These are phyloP conservation scores for Corynespora cassiicola DNA, from an alignment of 2,329 filamentous ascomycete species.

Conservation along the genomic window DNA sequence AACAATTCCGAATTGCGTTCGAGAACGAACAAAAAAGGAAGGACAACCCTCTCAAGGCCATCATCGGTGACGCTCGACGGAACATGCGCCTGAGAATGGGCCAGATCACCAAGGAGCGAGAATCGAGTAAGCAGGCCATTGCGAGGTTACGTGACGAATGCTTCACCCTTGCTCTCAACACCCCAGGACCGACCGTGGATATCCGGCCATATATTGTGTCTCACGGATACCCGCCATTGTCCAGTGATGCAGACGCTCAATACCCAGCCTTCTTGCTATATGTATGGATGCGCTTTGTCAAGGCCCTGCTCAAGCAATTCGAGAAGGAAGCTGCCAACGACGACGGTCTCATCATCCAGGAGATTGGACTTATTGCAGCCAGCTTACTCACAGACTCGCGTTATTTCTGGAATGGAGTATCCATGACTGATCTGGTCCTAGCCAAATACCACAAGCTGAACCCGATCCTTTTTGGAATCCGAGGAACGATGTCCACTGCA, in stretches of 20 bases:
- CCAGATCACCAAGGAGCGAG: constrained; percentile 38
- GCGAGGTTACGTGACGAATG: constrained; percentile 34
- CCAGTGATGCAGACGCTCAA: constrained; percentile 42
- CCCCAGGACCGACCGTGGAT: constrained; percentile 38
- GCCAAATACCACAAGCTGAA: constrained; percentile 83
- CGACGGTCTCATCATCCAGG: constrained; percentile 65
- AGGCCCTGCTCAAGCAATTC: constrained; percentile 71
- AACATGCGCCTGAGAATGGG: constrained; percentile 38
- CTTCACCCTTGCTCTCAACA: constrained; percentile 30
- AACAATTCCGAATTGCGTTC: constrained; percentile 41
- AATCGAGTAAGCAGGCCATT: constrained; percentile 34
- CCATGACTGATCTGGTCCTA: constrained; percentile 82
- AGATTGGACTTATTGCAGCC: constrained; percentile 78
- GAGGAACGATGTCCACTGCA: constrained; percentile 74
- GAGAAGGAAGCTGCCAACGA: constrained; percentile 46
- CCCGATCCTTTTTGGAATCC: constrained; percentile 84
- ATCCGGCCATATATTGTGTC: constrained; percentile 45
- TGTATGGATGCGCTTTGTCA: constrained; percentile 77
- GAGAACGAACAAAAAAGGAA: constrained; percentile 28
- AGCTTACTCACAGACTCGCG: constrained; percentile 74
- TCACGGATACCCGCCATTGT: constrained; percentile 32
- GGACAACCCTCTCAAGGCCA: constrained; percentile 31
- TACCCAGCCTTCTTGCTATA: constrained; percentile 64
- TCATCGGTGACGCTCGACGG: constrained; percentile 40
- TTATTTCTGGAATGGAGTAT: constrained; percentile 70